These are phyloP conservation scores for Ophiostoma angusticollis DNA, from an alignment of 2,329 filamentous ascomycete species.

Conservation along the genomic window DNA sequence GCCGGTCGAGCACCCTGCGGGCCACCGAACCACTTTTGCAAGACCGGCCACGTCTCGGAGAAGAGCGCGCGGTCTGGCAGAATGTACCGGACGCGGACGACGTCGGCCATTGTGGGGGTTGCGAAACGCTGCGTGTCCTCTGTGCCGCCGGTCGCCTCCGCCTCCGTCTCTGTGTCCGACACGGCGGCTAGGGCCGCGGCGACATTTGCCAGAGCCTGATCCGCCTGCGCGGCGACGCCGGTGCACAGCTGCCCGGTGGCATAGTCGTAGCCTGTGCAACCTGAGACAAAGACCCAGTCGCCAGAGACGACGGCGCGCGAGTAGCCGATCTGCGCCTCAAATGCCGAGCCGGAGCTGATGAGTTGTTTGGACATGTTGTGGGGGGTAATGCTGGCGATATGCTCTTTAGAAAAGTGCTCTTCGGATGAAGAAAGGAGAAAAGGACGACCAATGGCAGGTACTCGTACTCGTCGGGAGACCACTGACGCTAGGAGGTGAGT, in stretches of 20 bases:
- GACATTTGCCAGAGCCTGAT: constrained; percentile 37
- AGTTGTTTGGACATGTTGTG: constrained; percentile 8
- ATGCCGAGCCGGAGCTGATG: constrained; percentile 37
- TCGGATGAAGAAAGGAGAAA: no score
- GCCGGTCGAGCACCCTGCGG: constrained; percentile 35
- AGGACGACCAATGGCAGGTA: no score
- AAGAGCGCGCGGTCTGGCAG: constrained; percentile 36
- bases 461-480: no score
- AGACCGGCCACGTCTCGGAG: constrained; percentile 33
- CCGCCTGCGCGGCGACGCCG: constrained; percentile 33
- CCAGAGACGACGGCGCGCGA: constrained; percentile 39
- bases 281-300: constrained; percentile 40
- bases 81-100: constrained; percentile 40
- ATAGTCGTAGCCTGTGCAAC: constrained; percentile 42
- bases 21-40: constrained; percentile 35
- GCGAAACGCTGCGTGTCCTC: constrained; percentile 14
- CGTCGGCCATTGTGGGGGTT: constrained; percentile 24
- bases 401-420: no score
- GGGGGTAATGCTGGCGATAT: no score
- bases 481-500: no score
- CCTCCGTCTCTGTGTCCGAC: constrained; percentile 16
- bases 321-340: constrained; percentile 41
- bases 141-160: neutral
- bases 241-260: constrained; percentile 27
- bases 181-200: constrained; percentile 31